A percentile compares a stretch with the other conserved stretches of the same genome.
Conservation (phyloP, 164 flowering plant species). For the Umbellularia californica region DNA sequence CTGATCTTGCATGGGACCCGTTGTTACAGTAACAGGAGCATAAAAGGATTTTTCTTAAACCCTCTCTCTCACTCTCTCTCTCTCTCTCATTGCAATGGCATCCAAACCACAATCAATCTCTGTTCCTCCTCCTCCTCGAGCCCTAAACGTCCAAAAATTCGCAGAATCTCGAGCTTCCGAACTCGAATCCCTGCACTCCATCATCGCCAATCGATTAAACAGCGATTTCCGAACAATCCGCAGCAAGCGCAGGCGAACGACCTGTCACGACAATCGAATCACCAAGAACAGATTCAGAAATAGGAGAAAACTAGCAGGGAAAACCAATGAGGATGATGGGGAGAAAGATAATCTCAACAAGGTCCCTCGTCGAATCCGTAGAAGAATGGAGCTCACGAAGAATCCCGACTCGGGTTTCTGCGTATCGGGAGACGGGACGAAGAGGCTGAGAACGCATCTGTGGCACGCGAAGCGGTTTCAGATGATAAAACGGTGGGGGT, state of each 20-base stretch:
- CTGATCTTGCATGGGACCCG: no score
- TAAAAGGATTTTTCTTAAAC: no score
- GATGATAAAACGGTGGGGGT: conserved; percentile 85
- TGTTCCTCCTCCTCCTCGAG: conserved; percentile 41
- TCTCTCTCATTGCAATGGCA: not conserved
- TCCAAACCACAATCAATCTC: not conserved
- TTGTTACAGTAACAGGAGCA: no score
- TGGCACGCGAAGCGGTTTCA: conserved; percentile 91
- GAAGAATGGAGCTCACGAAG: conserved; percentile 51
- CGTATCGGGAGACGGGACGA: conserved; percentile 75
- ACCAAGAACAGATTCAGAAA: conserved; percentile 29
- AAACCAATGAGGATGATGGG: conserved; percentile 7
- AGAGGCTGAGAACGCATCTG: conserved; percentile 82
- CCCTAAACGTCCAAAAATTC: conserved; percentile 54
- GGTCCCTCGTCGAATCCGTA: conserved; percentile 45
- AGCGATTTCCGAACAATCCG: conserved; percentile 50
- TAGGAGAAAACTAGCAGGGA: conserved; percentile 26
- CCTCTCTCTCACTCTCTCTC: not conserved
- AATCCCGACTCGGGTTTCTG: conserved; percentile 49
- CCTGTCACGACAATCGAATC: conserved; percentile 41
- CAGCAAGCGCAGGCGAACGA: conserved; percentile 78
- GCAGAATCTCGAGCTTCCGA: conserved; percentile 70
- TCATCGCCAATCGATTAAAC: conserved; percentile 42
- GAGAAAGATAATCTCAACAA: conserved; percentile 14
- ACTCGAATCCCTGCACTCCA: conserved; percentile 56